Evolutionary conservation across 495 filamentous ascomycete species (phyloP).

Genomic region (Annulohypoxylon nitens): DNA sequence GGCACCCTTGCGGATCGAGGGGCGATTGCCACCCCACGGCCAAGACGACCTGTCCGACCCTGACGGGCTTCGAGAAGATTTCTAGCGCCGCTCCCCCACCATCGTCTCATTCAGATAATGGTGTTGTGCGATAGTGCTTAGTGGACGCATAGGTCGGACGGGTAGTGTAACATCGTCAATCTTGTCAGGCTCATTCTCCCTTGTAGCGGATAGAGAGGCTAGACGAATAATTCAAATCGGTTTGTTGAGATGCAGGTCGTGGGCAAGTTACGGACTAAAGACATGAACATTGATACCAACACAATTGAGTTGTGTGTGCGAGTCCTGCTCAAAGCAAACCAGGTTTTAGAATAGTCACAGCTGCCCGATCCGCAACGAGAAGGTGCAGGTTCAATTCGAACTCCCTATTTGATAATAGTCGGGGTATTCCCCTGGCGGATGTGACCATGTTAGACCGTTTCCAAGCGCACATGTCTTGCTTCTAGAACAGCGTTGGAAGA

Average conservation of each 20-base stretch:
- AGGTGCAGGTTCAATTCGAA: conserved; percentile 13
- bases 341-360: neutral
- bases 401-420: neutral
- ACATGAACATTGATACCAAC: neutral
- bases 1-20: conserved; percentile 19
- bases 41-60: conserved; percentile 17
- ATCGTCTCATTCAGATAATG: conserved; percentile 6
- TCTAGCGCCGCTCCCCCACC: conserved; percentile 39
- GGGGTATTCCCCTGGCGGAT: neutral
- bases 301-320: neutral
- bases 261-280: neutral
- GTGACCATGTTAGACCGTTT: neutral
- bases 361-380: neutral
- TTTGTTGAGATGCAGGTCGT: neutral
- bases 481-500: conserved; percentile 23
- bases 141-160: conserved; percentile 25
- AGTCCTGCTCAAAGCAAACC: neutral
- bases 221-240: neutral
- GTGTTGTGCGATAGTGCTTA: conserved; percentile 31
- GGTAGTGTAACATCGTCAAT: conserved; percentile 13
- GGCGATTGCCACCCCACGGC: conserved; percentile 26
- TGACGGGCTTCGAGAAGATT: conserved; percentile 42
- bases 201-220: neutral
- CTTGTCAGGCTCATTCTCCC: neutral
- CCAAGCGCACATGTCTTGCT: neutral